phyloP scores from a whole-genome alignment of 108 stramenopile genomes.

The Cylindrotheca closterium region DNA sequence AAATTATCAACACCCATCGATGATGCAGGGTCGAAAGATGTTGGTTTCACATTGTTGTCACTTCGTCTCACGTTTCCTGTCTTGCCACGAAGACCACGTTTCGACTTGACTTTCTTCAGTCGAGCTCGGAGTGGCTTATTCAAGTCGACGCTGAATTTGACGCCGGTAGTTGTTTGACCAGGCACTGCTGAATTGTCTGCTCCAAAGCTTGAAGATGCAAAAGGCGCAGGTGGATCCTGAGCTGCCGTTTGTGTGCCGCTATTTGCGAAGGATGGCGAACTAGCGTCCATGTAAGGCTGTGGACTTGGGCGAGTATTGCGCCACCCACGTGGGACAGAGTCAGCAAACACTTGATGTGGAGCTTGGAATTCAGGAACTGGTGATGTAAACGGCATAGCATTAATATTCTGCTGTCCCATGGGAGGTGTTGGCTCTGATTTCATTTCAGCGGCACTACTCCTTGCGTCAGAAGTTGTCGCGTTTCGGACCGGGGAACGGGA shows the following conservation, averaged over 20 bases:
- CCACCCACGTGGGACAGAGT: constrained; percentile 7
- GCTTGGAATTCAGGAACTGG: constrained; percentile 19
- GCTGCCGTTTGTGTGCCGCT: neutral
- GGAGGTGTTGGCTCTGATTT: too few relatives aligned
- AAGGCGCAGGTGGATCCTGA: neutral
- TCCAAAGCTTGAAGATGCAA: neutral
- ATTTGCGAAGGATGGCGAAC: neutral
- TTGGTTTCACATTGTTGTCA: neutral
- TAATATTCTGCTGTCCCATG: constrained; percentile 5
- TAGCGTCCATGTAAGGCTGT: neutral
- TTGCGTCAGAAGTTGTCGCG: too few relatives aligned
- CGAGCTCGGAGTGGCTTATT: neutral
- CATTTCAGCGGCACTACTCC: too few relatives aligned
- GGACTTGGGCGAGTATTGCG: constrained; percentile 2
- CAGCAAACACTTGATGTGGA: constrained; percentile 6
- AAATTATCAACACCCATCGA: neutral
- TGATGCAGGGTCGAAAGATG: neutral
- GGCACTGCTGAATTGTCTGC: too few relatives aligned
- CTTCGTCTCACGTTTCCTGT: neutral
- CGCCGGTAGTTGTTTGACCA: neutral
- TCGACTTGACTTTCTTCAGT: neutral
- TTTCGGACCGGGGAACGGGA: too few relatives aligned
- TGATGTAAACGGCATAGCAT: neutral
- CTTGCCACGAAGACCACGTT: neutral
- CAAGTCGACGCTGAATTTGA: neutral